Percentiles rank a stretch among this genome's conserved stretches.
phyloP scores from a whole-genome alignment of 2,329 filamentous ascomycete species.

The Simplicillium aogashimaense region DNA sequence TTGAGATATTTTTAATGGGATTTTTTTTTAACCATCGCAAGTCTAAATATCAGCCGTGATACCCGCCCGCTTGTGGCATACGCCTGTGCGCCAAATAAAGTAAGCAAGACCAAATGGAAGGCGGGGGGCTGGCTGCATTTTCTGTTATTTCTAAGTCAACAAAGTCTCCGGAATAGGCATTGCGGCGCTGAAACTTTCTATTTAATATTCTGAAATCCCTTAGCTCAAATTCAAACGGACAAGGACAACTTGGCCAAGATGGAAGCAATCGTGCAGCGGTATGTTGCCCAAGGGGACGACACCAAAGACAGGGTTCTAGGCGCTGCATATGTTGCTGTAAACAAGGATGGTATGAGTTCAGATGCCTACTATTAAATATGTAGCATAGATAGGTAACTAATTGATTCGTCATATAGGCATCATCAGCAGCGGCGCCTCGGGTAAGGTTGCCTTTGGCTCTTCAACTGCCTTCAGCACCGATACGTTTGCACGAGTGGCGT shows the following conservation, averaged over 20 bases:
- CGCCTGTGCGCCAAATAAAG: too few species aligned
- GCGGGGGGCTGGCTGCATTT: too few species aligned
- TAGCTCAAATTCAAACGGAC: not conserved
- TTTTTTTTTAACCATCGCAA: too few species aligned
- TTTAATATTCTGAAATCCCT: too few species aligned
- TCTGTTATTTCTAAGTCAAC: too few species aligned
- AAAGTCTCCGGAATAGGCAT: too few species aligned
- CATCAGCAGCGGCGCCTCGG: conserved; percentile 25
- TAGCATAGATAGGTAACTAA: not conserved
- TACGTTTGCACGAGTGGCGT: conserved; percentile 27
- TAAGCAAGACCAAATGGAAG: too few species aligned
- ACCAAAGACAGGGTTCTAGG: conserved; percentile 23
- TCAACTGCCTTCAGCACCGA: conserved; percentile 19
- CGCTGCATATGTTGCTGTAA: conserved; percentile 23
- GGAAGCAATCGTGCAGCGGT: conserved; percentile 17
- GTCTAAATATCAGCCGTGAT: too few species aligned
- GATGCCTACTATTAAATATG: not conserved
- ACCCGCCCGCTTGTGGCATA: too few species aligned
- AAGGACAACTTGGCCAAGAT: conserved; percentile 15
- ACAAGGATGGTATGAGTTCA: conserved; percentile 17
- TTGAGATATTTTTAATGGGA: too few species aligned
- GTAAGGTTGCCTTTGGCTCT: conserved; percentile 20
- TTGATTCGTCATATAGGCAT: conserved; percentile 12
- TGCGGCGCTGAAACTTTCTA: too few species aligned
- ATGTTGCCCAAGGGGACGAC: conserved; percentile 17